Evolutionary conservation across 164 flowering plant genomes (phyloP), one percentile per base, ranked within the genome.

Genomic region (Tinospora cordifolia): DNA sequence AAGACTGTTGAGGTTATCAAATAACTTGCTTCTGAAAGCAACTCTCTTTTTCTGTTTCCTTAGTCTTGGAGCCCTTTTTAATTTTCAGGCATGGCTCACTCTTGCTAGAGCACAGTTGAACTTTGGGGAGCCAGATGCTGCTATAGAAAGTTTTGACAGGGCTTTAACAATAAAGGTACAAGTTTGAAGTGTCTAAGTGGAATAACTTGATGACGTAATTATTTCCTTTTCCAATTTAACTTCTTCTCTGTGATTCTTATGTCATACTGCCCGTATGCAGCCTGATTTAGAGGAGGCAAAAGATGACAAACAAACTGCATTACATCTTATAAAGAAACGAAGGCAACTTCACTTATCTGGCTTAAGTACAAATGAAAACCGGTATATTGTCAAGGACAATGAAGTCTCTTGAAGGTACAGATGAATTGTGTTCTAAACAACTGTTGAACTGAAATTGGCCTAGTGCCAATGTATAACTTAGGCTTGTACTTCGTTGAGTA

Each of bases 31-130:
- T 26, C n/a, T 1, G 14, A 26, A 27, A 62, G 38, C 36, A 27
- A 62, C 38, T 11, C 3, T 0, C 17, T 62, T 26, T 4, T 62
- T 15, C 34, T 62, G n/a, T 62, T 13, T 62, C 19, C 30, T 26
- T 51, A 36, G 17, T 14, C 59, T 51, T n/a, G 21, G 21, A 15
- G 8, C 7, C 10, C n/a, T 4, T 49, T 4, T 9, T 36, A 22
- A 38, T 66, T 67, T 76, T 17, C 79, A 92, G 98, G 96, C 93
- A 4, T 89, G 98, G 98, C 72, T 87, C 47, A 90, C 98, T 64
- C 95, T 93, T 62, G 96, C 89, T 51, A 86, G 98, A 82, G 85
- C 96, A 69, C 98, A 90, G 71, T 75, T 90, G 19, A 93, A 93
- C 80, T 93, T 79, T 76, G 96, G 98, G 58, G 98, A 93, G 81